Conservation (phyloP, 2,329 filamentous ascomycete genomes). For the Dactylellina haptotyla region DNA sequence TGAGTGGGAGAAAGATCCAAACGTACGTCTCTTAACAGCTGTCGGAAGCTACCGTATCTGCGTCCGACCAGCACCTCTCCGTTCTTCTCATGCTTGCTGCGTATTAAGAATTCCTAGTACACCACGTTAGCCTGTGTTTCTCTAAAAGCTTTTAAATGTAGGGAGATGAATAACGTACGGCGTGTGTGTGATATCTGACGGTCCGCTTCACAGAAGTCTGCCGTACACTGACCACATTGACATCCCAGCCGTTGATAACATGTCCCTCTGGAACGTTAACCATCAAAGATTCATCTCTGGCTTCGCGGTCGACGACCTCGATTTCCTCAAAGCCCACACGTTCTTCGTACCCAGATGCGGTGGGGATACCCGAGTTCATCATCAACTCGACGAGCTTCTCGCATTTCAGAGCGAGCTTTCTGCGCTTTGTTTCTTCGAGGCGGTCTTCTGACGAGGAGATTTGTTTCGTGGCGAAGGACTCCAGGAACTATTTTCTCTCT, state of each 20-base stretch:
- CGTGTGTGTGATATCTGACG: slow-evolving; percentile 88
- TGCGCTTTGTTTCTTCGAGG: slow-evolving; percentile 92
- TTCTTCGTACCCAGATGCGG: slow-evolving; percentile 96
- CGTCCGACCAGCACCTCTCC: slow-evolving; percentile 82
- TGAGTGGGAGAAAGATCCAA: not conserved
- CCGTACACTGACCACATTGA: slow-evolving; percentile 91
- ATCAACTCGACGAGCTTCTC: slow-evolving; percentile 97
- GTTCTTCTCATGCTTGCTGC: slow-evolving; percentile 80
- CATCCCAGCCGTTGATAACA: slow-evolving; percentile 93
- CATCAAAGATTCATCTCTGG: slow-evolving; percentile 88
- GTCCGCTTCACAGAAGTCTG: slow-evolving; percentile 83
- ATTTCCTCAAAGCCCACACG: slow-evolving; percentile 95
- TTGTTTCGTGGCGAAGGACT: slow-evolving; percentile 95
- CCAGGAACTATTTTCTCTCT: slow-evolving; percentile 75
- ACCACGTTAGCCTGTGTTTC: slow-evolving; percentile 7
- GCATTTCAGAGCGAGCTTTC: slow-evolving; percentile 90
- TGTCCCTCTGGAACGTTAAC: slow-evolving; percentile 90
- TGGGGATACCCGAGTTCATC: slow-evolving; percentile 98
- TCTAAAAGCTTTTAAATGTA: not conserved
- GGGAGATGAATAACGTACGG: slow-evolving; percentile 67
- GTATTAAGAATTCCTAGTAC: slow-evolving; percentile 82
- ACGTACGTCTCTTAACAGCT: slow-evolving; percentile 74
- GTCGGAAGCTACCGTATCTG: slow-evolving; percentile 86
- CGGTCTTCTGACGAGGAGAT: slow-evolving; percentile 97
- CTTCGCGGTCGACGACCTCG: slow-evolving; percentile 92